Evolutionary conservation across 2,329 filamentous ascomycete genomes (phyloP), one percentile per base, ranked within the genome.

Genomic region (Botryotinia narcissicola): DNA sequence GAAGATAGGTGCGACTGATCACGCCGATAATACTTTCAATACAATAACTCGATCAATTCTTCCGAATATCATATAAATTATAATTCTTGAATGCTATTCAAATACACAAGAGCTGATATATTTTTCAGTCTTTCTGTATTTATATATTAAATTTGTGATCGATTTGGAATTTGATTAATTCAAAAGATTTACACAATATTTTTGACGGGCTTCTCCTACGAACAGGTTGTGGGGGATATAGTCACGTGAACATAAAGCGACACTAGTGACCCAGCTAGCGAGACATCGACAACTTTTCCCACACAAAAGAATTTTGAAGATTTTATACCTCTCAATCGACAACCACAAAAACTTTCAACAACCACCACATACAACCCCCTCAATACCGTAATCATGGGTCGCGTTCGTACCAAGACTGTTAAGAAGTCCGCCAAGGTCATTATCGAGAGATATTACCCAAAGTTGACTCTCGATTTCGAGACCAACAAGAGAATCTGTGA

Each of bases 401-500:
- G 82, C 77, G 83, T 84, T 80, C 82, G 83, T 77, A 84, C 83
- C 75, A 84, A 84, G 81, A 81, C 80, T 51, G 83, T 83, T 74
- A 81, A 81, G 78, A 81, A 81, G 78, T 80, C 91, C 89, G 95
- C 96, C 88, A 99, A 99, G 93, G 94, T 98, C 90, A 95, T 98
- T 89, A 98, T 99, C 87, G 95, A 98, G 92, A 91, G 93, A 80
- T 97, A 96, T 90, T 97, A 97, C 88, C 96, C 96, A 84, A 94
- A 94, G 87, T 90, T 99, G 85, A 98, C 95, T 79, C 93, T 98
- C 84, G 96, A 99, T 89, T 99, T 99, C 89, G 96, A 99, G 92
- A 97, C 93, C 91, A 98, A 98, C 93, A 98, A 98, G 93, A 90
- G 94, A 83, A 97, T 98, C 83, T 98, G 96, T 89, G 96, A 98